A percentile compares a stretch with the other conserved stretches of the same genome.
Evolutionary conservation across 75 land plant species (phyloP).

Genomic region (Cryptomeria japonica): DNA sequence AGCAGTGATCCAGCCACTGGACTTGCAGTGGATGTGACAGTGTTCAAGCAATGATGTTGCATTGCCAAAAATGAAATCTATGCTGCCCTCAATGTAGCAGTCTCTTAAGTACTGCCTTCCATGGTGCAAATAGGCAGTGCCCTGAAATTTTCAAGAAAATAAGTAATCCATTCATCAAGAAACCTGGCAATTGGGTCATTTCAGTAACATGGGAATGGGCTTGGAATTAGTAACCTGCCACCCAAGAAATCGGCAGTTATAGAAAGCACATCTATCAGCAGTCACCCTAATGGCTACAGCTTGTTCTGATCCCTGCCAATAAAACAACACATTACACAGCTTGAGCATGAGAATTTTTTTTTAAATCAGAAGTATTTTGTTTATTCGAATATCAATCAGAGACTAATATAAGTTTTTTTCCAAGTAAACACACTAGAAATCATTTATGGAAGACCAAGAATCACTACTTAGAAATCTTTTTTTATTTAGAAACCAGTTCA

Average conservation of each 20-base stretch:
- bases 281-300: constrained; percentile 94
- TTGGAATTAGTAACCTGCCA: constrained; percentile 63
- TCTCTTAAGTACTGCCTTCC: constrained; percentile 30
- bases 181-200: background rate
- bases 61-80: constrained; percentile 29
- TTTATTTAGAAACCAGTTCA: too few relatives aligned
- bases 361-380: too few relatives aligned
- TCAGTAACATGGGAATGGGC: background rate
- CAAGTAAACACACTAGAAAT: too few relatives aligned
- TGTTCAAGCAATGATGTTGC: constrained; percentile 34
- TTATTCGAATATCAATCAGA: too few relatives aligned
- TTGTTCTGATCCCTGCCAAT: constrained; percentile 79
- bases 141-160: background rate
- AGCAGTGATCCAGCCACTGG: constrained; percentile 25
- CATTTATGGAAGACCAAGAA: too few relatives aligned
- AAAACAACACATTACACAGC: background rate
- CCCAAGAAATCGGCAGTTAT: constrained; percentile 85
- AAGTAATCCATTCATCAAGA: background rate
- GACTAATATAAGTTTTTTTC: too few relatives aligned
- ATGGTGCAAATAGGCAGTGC: constrained; percentile 25
- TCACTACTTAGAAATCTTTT: too few relatives aligned
- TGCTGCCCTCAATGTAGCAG: constrained; percentile 31
- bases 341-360: background rate
- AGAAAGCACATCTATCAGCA: constrained; percentile 91
- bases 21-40: constrained; percentile 35